Percentiles rank a stretch among this genome's conserved stretches.
Conservation (phyloP, 805 yeast species). For the Tetrapisispora arboricola region DNA sequence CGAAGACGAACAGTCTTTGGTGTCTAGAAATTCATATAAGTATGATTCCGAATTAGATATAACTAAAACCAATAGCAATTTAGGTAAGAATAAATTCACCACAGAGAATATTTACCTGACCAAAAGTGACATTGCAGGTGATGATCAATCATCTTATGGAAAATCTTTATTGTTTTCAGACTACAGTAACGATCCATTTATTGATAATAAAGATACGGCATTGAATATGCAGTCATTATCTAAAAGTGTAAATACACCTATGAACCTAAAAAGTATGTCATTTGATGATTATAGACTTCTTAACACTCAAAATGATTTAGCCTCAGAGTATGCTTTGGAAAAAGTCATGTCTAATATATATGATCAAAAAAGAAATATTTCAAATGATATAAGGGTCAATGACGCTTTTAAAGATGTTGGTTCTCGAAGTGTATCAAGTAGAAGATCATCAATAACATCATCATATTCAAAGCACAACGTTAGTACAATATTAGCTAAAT, state of each 20-base stretch:
- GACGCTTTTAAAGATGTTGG: slow-evolving; percentile 3
- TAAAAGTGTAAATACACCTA: not conserved
- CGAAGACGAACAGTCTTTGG: not conserved
- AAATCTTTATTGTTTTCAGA: slow-evolving; percentile 28
- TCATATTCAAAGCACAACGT: not conserved
- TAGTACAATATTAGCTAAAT: not conserved
- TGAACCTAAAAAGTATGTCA: slow-evolving; percentile 8
- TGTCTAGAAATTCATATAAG: not conserved
- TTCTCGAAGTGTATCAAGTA: slow-evolving; percentile 5
- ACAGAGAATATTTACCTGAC: slow-evolving; percentile 1
- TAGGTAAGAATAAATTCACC: not conserved
- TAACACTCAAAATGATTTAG: slow-evolving; percentile 19
- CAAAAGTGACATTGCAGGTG: slow-evolving; percentile 6
- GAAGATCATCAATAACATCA: slow-evolving; percentile 12
- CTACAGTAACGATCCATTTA: slow-evolving; percentile 15
- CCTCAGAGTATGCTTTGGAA: slow-evolving; percentile 19
- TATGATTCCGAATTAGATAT: slow-evolving; percentile 2
- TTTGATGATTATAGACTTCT: slow-evolving; percentile 6
- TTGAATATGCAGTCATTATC: slow-evolving; percentile 2
- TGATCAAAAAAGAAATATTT: slow-evolving; percentile 3
- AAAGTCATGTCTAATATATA: slow-evolving; percentile 15
- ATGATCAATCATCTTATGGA: slow-evolving; percentile 27
- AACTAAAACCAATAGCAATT: not conserved
- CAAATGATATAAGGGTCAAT: slow-evolving; percentile 5
- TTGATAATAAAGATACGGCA: slow-evolving; percentile 8